Percentiles rank a stretch among this genome's conserved stretches.
phyloP scores from a whole-genome alignment of 208 protist species.

The Crithidia sp. region DNA sequence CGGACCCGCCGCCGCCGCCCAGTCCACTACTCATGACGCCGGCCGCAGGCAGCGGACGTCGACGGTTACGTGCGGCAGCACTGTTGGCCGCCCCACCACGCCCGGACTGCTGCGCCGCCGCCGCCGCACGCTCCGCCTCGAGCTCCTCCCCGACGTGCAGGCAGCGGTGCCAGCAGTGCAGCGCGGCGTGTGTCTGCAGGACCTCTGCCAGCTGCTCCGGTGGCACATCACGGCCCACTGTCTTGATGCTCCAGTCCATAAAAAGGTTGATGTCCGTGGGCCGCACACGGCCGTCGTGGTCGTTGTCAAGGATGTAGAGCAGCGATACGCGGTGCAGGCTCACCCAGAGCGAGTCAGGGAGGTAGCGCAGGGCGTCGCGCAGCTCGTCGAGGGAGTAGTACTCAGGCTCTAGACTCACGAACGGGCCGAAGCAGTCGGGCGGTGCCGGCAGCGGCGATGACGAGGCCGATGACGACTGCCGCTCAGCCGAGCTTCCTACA shows the following conservation, averaged over 20 bases:
- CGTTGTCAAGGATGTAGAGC: slow-evolving; percentile 70
- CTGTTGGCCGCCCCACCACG: background rate
- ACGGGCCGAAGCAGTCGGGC: slow-evolving; percentile 32
- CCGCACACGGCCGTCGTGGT: slow-evolving; percentile 65
- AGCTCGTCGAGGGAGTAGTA: slow-evolving; percentile 65
- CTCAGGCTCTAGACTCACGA: slow-evolving; percentile 40
- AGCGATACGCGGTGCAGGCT: slow-evolving; percentile 60
- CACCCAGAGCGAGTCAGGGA: slow-evolving; percentile 63
- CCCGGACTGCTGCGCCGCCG: slow-evolving; percentile 10
- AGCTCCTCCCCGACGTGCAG: slow-evolving; percentile 35
- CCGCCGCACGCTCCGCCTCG: slow-evolving; percentile 8
- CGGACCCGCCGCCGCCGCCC: background rate
- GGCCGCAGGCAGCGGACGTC: slow-evolving; percentile 6
- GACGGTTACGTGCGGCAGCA: background rate
- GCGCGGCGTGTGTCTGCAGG: slow-evolving; percentile 51
- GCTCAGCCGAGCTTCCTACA: background rate
- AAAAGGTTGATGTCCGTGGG: slow-evolving; percentile 56
- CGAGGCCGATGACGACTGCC: background rate
- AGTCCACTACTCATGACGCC: background rate
- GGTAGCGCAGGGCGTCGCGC: slow-evolving; percentile 44
- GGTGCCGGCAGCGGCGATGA: slow-evolving; percentile 18
- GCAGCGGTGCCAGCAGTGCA: slow-evolving; percentile 66
- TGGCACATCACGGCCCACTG: slow-evolving; percentile 35
- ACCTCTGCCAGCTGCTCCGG: slow-evolving; percentile 60
- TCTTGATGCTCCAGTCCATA: slow-evolving; percentile 59